Conservation (phyloP, 2,329 filamentous ascomycete genomes). For the Fusarium nanum region DNA sequence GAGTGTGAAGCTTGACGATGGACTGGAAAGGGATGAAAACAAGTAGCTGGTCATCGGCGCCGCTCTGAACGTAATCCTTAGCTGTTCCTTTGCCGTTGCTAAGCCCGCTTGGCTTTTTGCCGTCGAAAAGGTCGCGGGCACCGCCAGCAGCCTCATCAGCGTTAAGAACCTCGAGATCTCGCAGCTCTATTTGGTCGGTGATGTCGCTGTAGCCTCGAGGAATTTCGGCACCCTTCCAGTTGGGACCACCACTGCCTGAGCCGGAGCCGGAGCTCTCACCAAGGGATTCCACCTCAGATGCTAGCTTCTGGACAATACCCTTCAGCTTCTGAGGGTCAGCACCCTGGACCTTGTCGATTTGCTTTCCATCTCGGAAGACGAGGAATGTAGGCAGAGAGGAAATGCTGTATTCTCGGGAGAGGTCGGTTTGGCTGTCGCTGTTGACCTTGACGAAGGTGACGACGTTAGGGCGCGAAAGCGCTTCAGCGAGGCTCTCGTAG, state of each 20-base stretch:
- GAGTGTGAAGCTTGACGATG: constrained; percentile 87
- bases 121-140: constrained; percentile 80
- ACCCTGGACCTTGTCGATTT: constrained; percentile 77
- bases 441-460: constrained; percentile 92
- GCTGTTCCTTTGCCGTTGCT: constrained; percentile 62
- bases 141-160: constrained; percentile 80
- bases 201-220: constrained; percentile 87
- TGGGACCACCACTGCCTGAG: constrained; percentile 47
- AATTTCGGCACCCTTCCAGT: constrained; percentile 79
- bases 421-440: constrained; percentile 78
- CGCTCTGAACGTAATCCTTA: constrained; percentile 93
- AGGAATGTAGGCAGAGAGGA: constrained; percentile 91
- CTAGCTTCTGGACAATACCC: constrained; percentile 76
- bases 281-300: constrained; percentile 71
- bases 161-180: constrained; percentile 88
- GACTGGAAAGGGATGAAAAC: constrained; percentile 91
- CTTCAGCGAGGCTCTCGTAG: constrained; percentile 79
- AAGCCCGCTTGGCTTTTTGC: constrained; percentile 72
- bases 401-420: constrained; percentile 79
- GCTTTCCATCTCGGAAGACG: constrained; percentile 79
- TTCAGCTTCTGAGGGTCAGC: constrained; percentile 78
- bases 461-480: constrained; percentile 75
- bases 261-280: constrained; percentile 56
- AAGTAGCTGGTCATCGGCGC: constrained; percentile 96
- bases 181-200: constrained; percentile 81